Evolutionary conservation across 2,329 filamentous ascomycete species (phyloP), one percentile per base, ranked within the genome.

Genomic region (Cordyceps cicadae): DNA sequence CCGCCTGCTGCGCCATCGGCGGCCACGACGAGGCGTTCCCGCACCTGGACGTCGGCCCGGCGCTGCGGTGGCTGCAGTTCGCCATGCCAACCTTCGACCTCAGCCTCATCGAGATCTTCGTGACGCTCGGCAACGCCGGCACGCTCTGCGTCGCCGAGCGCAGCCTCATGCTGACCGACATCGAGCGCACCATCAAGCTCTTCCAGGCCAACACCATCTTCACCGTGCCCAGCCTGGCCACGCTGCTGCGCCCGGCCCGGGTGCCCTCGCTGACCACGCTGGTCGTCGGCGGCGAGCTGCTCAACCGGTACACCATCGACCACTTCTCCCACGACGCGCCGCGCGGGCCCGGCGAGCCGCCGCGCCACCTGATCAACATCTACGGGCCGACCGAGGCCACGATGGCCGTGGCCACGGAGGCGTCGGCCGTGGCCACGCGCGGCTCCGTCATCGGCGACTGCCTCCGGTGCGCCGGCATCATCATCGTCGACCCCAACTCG

Each of bases 321-420:
- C 60, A 60, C 51, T 62, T 62, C 19, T 56, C 57, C 26, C 26
- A 56, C 34, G 51, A 60, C 21, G 19, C 55, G 5, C 58, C 51
- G 76, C 91, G 90, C 8, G 56, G 61, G 8, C 54, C 54, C 7
- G 56, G 37, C 4, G 52, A 62, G 34, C 55, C 55, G 1, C 19
- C n/a, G 50, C 55, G 61, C 34, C 56, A 51, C 15, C 57, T 62
- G 9, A 60, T 62, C 29, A 54, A 54, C 46, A 60, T 59, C 19
- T 62, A 62, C 51, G 61, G 61, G 15, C 61, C 61, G 19, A 60
- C 61, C 3, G 61, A 62, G 32, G 61, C 61, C 8, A 62, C 61
- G 21, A 57, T 62, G 51, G 51, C 56, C 15, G 61, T 62, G 2
- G 54, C 61, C 3, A 59, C 51, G 19, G 53, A 62, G 9, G 56